These are phyloP conservation scores for Myrica gale DNA, from an alignment of 306 rosid species.

Conservation along the genomic window DNA sequence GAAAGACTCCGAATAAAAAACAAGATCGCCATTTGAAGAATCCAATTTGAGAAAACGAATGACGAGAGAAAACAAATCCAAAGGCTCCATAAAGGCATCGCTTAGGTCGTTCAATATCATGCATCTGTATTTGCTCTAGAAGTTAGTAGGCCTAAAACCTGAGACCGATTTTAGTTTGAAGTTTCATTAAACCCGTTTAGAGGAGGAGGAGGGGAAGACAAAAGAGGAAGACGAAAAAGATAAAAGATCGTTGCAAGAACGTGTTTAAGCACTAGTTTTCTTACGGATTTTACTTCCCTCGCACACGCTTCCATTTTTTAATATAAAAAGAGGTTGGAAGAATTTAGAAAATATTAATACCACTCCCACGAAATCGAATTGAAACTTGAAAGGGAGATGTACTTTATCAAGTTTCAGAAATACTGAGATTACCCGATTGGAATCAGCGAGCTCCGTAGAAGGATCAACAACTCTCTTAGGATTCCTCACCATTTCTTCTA, in stretches of 20 bases:
- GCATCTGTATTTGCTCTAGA: neutral
- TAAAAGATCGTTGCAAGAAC: neutral
- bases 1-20: neutral
- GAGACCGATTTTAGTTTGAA: neutral
- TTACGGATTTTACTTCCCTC: too few relatives aligned
- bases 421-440: constrained; percentile 34
- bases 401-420: neutral
- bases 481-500: constrained; percentile 41
- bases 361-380: neutral
- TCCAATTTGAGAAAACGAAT: neutral
- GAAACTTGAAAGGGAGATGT: neutral
- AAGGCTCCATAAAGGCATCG: neutral
- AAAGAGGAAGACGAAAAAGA: neutral
- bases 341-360: neutral
- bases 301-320: too few relatives aligned
- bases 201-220: neutral
- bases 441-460: constrained; percentile 36
- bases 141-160: neutral
- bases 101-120: neutral
- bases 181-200: too few relatives aligned
- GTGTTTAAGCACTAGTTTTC: too few relatives aligned
- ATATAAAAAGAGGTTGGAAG: too few relatives aligned
- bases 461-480: constrained; percentile 39
- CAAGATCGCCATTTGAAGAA: neutral
- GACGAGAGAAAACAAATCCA: neutral